Evolutionary conservation across 257 asterid species (phyloP), one percentile per base, ranked within the genome.

Genomic region (Solanum chilense): DNA sequence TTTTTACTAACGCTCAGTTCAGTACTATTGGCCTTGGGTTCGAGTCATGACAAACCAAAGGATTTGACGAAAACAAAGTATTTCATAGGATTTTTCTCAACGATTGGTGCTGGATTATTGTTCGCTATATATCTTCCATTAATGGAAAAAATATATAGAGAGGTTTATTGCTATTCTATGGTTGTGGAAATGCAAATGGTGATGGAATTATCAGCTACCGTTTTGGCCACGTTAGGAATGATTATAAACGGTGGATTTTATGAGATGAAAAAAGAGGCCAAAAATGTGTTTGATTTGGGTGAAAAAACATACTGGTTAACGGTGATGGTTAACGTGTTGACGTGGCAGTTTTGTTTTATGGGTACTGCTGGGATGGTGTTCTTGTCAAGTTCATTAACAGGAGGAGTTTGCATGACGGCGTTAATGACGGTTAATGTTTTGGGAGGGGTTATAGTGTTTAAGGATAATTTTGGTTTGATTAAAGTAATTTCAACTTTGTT

Each of bases 281-380:
- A 21, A n/a, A 23, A 9, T 82, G 85, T 35, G 78, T 96, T 94
- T 9, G 96, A 96, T 35, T 84, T 77, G 18, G 98, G 98, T 3
- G 9, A 87, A 44, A 81, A 41, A 52, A 92, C 90, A 37, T 94
- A 96, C 27, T 93, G 95, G 94, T 6, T 62, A 27, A 91, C 96
- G 0, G 80, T 95, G 70, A 89, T 13, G 3, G 89, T 88, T 47
- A 89, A 73, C 20, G 3, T 91, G 27, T 45, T 93, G 13, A 77
- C 91, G 29, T 96, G 98, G 97, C 98, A 94, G 89, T 33, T 94
- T 6, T 88, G 93, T 82, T 96, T 96, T 89, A 41, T 96, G 94
- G 97, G 98, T 20, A 96, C 98, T 0, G 96, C 98, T 2, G 98
- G 96, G 7, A 91, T 94, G 93, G 94, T 95, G 73, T 95, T 95